Percentiles rank a stretch among this genome's conserved stretches.
phyloP scores from a whole-genome alignment of 2,329 filamentous ascomycete species.

The Fusarium sp. region DNA sequence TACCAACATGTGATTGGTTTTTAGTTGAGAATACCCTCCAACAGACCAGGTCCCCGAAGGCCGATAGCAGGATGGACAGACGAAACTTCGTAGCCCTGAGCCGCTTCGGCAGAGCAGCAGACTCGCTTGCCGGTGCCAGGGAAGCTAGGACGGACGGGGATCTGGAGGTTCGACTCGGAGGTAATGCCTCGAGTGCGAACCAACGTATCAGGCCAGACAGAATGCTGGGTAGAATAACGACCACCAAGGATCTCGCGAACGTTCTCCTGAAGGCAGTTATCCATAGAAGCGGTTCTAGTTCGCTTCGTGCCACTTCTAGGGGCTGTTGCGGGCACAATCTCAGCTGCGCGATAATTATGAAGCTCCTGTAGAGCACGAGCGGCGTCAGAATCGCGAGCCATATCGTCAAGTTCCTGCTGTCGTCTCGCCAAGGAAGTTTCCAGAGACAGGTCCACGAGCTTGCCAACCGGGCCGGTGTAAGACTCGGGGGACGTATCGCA shows the following conservation, averaged over 20 bases:
- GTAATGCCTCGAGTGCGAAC: constrained; percentile 47
- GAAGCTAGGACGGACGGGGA: constrained; percentile 53
- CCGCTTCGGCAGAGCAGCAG: constrained; percentile 71
- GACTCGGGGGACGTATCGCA: constrained; percentile 64
- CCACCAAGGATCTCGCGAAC: constrained; percentile 69
- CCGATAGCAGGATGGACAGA: constrained; percentile 60
- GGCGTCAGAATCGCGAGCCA: constrained; percentile 59
- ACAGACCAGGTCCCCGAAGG: constrained; percentile 70
- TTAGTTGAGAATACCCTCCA: constrained; percentile 70
- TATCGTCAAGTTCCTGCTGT: constrained; percentile 57
- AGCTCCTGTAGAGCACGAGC: constrained; percentile 69
- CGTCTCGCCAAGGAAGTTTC: constrained; percentile 58
- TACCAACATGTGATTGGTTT: constrained; percentile 33
- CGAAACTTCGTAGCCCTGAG: constrained; percentile 57
- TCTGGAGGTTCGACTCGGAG: constrained; percentile 46
- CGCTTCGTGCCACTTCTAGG: constrained; percentile 62
- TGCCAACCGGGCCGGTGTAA: constrained; percentile 62
- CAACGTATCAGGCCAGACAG: constrained; percentile 50
- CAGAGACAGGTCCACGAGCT: constrained; percentile 60
- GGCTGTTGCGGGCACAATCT: constrained; percentile 49
- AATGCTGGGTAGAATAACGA: constrained; percentile 42
- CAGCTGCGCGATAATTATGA: constrained; percentile 60
- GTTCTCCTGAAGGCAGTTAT: constrained; percentile 71
- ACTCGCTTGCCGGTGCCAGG: constrained; percentile 69
- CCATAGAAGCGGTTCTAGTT: constrained; percentile 66